Evolutionary conservation across 2,329 filamentous ascomycete species (phyloP), one percentile per base, ranked within the genome.

Genomic region (Periglandula ipomoeae): DNA sequence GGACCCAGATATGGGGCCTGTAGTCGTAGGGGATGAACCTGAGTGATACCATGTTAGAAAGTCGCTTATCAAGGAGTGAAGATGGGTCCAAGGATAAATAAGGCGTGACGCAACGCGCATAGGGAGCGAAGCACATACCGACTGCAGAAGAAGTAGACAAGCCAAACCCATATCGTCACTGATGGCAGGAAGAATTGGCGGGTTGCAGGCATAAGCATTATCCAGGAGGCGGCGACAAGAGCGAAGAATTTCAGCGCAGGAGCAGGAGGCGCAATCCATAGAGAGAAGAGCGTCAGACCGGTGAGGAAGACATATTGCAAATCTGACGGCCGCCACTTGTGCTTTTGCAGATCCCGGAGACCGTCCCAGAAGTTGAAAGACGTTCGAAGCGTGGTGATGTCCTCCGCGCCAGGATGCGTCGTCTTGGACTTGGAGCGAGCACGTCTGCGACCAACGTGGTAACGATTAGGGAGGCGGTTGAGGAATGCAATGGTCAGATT

Each of bases 1-100:
- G 89, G 56, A 96, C 91, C 87, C 89, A 95, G 60, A 96, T 96
- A 53, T 89, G 85, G 51, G 90, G 90, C 57, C 91, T 83, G 71
- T 89, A 93, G 62, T 91, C 86, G 57, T 82, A 79, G 34, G 89
- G 86, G 58, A 96, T 90, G 70, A 95, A 96, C 62, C 89, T 95
- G 61, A 10, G 2, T 17, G 30, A 32, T 15, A 32, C 39, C 35
- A 20, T 42, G 30, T 37, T 19, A 44, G 24, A 32, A 23, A 11
- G 11, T 23, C 23, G 41, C 10, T 9, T 17, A 15, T 13, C 4
- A 19, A 32, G 15, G 11, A 15, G 11, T 2, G 23, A 38, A 5
- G 2, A n/a, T n/a, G n/a, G n/a, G n/a, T n/a, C n/a, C n/a, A n/a
- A 9, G 2, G 35, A 15, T 20, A 45, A 54, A 43, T 17, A 43